Evolutionary conservation across 768 basidiomycete genomes (phyloP).

Genomic region (Mycena sanguinolenta): DNA sequence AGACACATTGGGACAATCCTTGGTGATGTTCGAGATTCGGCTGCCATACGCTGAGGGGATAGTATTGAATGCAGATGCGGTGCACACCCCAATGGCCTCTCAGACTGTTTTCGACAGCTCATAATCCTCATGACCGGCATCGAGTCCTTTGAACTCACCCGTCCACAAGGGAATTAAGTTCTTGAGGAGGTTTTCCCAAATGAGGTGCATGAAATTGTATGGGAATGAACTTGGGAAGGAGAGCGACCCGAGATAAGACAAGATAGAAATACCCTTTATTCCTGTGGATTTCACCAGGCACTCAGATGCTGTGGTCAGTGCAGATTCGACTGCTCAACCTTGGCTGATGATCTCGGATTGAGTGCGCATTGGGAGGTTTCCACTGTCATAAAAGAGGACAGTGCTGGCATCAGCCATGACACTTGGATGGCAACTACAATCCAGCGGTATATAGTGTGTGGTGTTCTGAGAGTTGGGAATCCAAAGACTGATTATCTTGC

Average conservation of each 20-base stretch:
- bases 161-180: too few species aligned
- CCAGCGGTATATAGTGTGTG: constrained; percentile 47
- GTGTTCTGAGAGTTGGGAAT: constrained; percentile 21
- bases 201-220: constrained; percentile 67
- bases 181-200: too few species aligned
- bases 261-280: constrained; percentile 48
- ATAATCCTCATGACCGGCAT: constrained; percentile 45
- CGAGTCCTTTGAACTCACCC: too few species aligned
- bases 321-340: constrained; percentile 42
- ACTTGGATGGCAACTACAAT: constrained; percentile 39
- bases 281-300: constrained; percentile 42
- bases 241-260: constrained; percentile 49
- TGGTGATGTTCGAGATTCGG: too few species aligned
- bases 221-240: constrained; percentile 55
- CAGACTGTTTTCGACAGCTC: constrained; percentile 42
- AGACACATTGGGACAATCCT: too few species aligned
- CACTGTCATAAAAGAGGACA: constrained; percentile 40
- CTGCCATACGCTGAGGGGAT: too few species aligned
- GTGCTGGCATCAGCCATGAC: not conserved
- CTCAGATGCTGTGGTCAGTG: constrained; percentile 38
- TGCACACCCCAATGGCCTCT: constrained; percentile 50
- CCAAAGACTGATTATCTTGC: constrained; percentile 43
- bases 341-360: constrained; percentile 46
- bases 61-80: too few species aligned
- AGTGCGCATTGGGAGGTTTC: constrained; percentile 49